Evolutionary conservation across 2,329 filamentous ascomycete species (phyloP).

Genomic region (Alternaria solani): DNA sequence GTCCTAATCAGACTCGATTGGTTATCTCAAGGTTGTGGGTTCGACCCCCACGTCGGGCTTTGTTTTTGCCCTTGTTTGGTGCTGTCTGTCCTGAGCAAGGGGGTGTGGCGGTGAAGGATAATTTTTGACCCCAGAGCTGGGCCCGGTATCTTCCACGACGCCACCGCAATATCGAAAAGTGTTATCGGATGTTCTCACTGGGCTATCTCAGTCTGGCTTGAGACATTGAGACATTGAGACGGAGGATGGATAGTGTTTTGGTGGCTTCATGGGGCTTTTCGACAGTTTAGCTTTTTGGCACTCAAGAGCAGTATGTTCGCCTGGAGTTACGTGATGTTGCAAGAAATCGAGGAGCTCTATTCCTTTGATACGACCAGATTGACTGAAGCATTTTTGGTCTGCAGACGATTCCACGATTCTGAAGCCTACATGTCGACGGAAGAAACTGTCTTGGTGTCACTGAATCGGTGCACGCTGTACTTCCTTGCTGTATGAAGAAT

Average conservation of each 20-base stretch:
- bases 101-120: neutral
- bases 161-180: neutral
- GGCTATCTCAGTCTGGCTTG: neutral
- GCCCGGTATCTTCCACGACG: neutral
- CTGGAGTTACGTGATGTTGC: neutral
- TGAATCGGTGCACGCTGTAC: neutral
- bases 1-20: constrained; percentile 7
- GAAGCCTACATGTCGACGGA: neutral
- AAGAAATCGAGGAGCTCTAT: neutral
- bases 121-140: neutral
- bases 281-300: neutral
- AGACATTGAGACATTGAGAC: neutral
- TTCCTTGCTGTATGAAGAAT: neutral
- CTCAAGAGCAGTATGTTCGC: neutral
- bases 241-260: neutral
- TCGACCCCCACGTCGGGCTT: neutral
- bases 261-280: neutral
- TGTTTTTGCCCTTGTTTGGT: neutral
- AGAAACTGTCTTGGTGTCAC: neutral
- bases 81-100: neutral
- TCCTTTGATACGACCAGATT: neutral
- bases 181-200: neutral
- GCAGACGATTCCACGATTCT: neutral
- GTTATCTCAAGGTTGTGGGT: constrained; percentile 8
- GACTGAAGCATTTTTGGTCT: neutral